These are phyloP conservation scores for Daldinia eschscholtzii DNA, from an alignment of 2,329 filamentous ascomycete genomes.

Conservation along the genomic window DNA sequence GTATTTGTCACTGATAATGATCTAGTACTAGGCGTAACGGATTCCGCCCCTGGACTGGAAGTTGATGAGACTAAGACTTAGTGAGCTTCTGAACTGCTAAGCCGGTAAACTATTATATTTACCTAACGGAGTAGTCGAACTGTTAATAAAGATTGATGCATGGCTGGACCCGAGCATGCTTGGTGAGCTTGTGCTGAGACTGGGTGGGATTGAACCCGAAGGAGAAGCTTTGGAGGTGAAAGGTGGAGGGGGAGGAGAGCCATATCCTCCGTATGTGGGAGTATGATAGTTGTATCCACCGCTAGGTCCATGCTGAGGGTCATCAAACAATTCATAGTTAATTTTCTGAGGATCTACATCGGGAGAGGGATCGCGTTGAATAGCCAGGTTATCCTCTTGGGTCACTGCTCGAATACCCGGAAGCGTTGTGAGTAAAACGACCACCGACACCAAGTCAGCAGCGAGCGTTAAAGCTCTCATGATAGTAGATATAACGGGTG, in stretches of 20 bases:
- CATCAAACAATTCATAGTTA: conserved; percentile 44
- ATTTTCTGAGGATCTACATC: conserved; percentile 27
- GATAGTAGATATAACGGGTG: conserved; percentile 26
- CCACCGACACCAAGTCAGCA: conserved; percentile 53
- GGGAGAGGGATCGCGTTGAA: conserved; percentile 19
- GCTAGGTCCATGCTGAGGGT: conserved; percentile 38
- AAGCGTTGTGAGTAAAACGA: conserved; percentile 48
- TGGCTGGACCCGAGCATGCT: conserved; percentile 9
- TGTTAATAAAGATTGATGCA: conserved; percentile 12
- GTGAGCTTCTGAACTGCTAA: conserved; percentile 14
- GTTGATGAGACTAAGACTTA: conserved; percentile 20
- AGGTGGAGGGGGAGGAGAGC: conserved; percentile 45
- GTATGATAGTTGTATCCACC: conserved; percentile 47
- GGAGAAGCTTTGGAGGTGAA: conserved; percentile 37
- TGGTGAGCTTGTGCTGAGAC: conserved; percentile 20
- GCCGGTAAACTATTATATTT: conserved; percentile 3
- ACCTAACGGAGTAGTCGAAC: conserved; percentile 25
- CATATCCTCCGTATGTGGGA: conserved; percentile 49
- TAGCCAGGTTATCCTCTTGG: conserved; percentile 10
- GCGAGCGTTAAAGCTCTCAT: conserved; percentile 56
- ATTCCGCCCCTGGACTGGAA: conserved; percentile 12
- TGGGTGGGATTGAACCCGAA: conserved; percentile 31
- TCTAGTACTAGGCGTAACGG: conserved; percentile 4
- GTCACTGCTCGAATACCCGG: conserved; percentile 38
- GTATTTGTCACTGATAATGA: conserved; percentile 9